These are phyloP conservation scores for Cyclocybe aegerita DNA, from an alignment of 768 basidiomycete species.

Conservation along the genomic window DNA sequence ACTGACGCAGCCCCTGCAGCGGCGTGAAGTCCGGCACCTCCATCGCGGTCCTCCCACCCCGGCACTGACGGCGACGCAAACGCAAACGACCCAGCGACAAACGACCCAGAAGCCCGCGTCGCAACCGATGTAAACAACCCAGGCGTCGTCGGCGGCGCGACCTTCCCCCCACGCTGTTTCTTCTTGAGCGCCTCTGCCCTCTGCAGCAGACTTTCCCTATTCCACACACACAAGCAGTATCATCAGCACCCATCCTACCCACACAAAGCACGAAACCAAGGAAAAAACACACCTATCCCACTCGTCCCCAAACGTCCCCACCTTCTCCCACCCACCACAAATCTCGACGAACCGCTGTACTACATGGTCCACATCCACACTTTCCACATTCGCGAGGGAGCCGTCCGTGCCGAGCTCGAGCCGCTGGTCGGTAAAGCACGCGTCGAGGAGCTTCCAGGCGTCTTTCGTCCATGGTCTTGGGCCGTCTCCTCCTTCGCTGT, in stretches of 20 bases:
- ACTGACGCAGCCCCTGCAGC: too few species aligned
- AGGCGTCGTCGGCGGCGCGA: conserved; percentile 56
- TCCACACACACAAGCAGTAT: not conserved
- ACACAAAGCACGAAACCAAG: not conserved
- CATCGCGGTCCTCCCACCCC: conserved; percentile 29
- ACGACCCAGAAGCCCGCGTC: conserved; percentile 2
- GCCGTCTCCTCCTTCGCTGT: conserved; percentile 5
- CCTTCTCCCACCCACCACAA: conserved; percentile 43
- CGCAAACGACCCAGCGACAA: too few species aligned
- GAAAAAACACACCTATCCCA: conserved; percentile 56
- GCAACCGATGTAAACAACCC: conserved; percentile 23
- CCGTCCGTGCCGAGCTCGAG: conserved; percentile 38
- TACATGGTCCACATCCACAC: conserved; percentile 55
- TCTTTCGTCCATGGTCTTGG: conserved; percentile 60
- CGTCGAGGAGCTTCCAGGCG: conserved; percentile 81
- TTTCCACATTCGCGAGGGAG: conserved; percentile 49
- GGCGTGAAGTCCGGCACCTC: conserved; percentile 57
- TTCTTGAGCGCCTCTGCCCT: conserved; percentile 56
- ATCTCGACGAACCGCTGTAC: conserved; percentile 55
- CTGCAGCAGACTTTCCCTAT: conserved; percentile 50
- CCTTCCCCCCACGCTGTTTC: conserved; percentile 56
- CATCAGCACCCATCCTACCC: not conserved
- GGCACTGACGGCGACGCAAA: too few species aligned
- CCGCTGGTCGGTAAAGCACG: conserved; percentile 74
- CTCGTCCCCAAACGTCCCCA: conserved; percentile 40